phyloP scores from a whole-genome alignment of 1,284 basidiomycete species.

The Fereydounia khargensis region DNA sequence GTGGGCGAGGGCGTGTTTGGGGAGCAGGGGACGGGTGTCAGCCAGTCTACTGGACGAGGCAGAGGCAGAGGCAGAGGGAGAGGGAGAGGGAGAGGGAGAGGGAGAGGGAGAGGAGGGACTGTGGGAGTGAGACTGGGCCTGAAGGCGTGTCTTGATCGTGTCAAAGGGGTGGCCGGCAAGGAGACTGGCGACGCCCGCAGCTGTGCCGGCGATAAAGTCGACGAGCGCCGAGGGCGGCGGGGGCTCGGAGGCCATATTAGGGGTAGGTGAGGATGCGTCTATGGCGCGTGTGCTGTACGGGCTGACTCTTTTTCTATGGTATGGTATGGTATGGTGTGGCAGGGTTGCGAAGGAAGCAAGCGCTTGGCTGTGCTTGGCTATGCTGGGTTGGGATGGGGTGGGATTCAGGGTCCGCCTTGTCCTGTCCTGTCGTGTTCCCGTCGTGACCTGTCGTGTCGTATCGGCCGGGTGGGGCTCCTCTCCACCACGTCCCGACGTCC shows the following conservation, averaged over 20 bases:
- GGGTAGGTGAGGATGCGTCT: too few species aligned
- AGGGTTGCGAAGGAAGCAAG: too few species aligned
- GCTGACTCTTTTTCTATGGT: too few species aligned
- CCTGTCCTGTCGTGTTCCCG: too few species aligned
- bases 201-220: constrained; percentile 52
- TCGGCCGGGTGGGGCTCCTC: too few species aligned
- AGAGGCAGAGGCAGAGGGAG: background rate
- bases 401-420: too few species aligned
- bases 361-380: too few species aligned
- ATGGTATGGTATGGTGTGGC: too few species aligned
- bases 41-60: background rate
- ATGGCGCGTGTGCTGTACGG: too few species aligned
- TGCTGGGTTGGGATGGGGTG: too few species aligned
- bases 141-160: constrained; percentile 51
- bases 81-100: background rate
- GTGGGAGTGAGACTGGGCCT: constrained; percentile 18
- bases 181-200: constrained; percentile 40
- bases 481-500: too few species aligned
- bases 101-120: background rate
- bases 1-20: background rate
- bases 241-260: background rate
- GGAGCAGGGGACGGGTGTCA: background rate
- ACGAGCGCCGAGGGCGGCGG: constrained; percentile 35
- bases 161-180: constrained; percentile 50
- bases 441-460: too few species aligned